Base-by-base conservation (phyloP, 169 alveolate species). In the Eimeria tenella region DNA sequence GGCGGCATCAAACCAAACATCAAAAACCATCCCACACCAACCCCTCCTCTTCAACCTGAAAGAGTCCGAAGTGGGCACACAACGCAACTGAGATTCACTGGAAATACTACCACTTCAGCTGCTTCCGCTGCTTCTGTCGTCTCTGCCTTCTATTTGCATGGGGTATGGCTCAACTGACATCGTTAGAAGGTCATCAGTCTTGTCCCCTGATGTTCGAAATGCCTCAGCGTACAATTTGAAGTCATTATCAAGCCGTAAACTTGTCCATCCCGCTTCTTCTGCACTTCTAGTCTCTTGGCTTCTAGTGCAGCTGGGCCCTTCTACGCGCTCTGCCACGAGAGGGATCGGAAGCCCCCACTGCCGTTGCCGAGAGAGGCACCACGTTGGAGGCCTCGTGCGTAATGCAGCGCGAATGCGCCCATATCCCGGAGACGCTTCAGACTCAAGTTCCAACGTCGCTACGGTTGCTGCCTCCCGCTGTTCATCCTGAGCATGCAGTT, bases 1-100 rank as follows among this genome's bases (percentile, higher is more conserved):
- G 49, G 97, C 98, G 11, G 99, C 96, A 86, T 98, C 99, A 89
- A 98, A 98, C 99, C 99, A 98, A 11, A 98, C 97, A 82, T 96
- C 98, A 95, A 96, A 94, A n/a, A 96, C 93, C 21, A 8, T 82
- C 31, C 56, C 82, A 5, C 93, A 65, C 93, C 82, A 62, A 9
- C 70, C 19, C 42, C 82, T 19, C 63, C 31, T 63, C 31, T 55
- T 17, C n/a, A 68, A 83, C 93, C 90, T 83, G 75, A 53, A 60
- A 55, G 58, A 60, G 17, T 56, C 42, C 63, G n/a, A 17, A 50
- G 19, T 17, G 84, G 52, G 5, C 52, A 31, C 42, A 31, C 42
- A 31, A 31, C n/a, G 17, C 60, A 74, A 15, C 84, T 74, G 42
- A 13, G 52, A 15, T 50, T 74, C 63, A 74, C 63, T 19, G n/a